A percentile compares a stretch with the other conserved stretches of the same genome.
phyloP scores from a whole-genome alignment of 1,139 yeast genomes.

The Blastobotrys apis region DNA sequence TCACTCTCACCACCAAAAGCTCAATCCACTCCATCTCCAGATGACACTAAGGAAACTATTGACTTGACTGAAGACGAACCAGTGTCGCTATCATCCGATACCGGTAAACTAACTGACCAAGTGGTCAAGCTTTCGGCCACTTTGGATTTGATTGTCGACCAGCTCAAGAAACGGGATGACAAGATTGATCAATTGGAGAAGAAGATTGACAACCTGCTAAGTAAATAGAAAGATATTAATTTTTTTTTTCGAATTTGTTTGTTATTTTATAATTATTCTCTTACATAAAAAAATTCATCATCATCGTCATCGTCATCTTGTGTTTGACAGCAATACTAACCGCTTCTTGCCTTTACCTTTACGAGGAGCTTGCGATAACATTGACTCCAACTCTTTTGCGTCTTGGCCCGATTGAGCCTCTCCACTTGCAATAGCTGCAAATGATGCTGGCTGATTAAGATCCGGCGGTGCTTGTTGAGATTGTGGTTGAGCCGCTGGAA shows the following conservation, averaged over 20 bases:
- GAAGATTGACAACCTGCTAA: constrained; percentile 17
- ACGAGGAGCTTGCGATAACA: constrained; percentile 28
- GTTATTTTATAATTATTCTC: neutral
- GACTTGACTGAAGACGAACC: constrained; percentile 4
- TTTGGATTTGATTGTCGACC: constrained; percentile 22
- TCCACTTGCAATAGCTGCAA: constrained; percentile 21
- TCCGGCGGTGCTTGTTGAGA: neutral
- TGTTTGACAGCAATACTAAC: constrained; percentile 32
- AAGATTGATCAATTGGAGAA: constrained; percentile 25
- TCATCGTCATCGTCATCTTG: neutral
- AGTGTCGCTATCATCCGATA: constrained; percentile 6
- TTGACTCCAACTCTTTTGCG: constrained; percentile 17
- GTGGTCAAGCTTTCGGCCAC: constrained; percentile 23
- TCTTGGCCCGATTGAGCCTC: constrained; percentile 19
- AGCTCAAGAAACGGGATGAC: constrained; percentile 21
- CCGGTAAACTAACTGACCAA: constrained; percentile 16
- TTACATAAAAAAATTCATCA: neutral
- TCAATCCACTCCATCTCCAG: constrained; percentile 8
- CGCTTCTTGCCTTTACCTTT: constrained; percentile 41
- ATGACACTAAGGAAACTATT: constrained; percentile 2
- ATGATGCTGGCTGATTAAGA: constrained; percentile 4
- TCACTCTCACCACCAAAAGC: neutral
- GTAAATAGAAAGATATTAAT: constrained; percentile 8
- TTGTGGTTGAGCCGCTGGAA: neutral
- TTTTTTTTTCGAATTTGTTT: neutral